Conservation (phyloP, 106 monocot genomes). For the Vanilla planifolia region DNA sequence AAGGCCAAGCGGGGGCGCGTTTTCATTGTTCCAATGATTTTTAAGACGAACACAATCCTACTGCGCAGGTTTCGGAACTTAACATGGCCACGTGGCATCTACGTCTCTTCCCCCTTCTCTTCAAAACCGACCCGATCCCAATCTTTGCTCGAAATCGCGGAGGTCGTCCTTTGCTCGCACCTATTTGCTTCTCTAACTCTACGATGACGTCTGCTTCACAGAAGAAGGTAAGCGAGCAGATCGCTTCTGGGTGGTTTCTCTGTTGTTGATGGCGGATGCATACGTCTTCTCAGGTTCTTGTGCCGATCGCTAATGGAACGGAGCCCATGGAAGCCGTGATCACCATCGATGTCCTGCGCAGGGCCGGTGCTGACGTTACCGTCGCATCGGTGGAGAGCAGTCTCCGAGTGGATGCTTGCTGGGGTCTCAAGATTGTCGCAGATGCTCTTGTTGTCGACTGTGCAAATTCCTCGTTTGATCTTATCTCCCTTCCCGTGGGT, state of each 20-base stretch:
- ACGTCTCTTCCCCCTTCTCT: conserved; percentile 8
- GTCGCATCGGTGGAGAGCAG: conserved; percentile 61
- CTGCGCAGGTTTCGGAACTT: too few species aligned
- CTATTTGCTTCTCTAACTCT: conserved; percentile 4
- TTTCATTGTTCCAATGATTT: too few species aligned
- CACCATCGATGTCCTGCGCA: conserved; percentile 72
- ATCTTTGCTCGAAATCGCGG: neutral
- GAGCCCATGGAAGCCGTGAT: conserved; percentile 97
- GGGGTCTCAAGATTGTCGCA: conserved; percentile 72
- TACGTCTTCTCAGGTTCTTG: conserved; percentile 39
- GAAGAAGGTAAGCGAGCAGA: conserved; percentile 1
- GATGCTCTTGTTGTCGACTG: conserved; percentile 63
- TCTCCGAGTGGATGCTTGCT: conserved; percentile 40
- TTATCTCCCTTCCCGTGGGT: conserved; percentile 36
- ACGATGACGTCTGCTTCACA: conserved; percentile 25
- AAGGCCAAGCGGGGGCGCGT: too few species aligned
- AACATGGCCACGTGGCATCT: conserved; percentile 41
- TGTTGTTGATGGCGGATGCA: neutral
- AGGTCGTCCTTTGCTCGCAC: neutral
- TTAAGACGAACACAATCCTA: too few species aligned
- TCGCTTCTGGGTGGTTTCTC: neutral
- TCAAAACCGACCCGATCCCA: conserved; percentile 9
- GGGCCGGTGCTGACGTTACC: conserved; percentile 79
- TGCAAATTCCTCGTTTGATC: conserved; percentile 34
- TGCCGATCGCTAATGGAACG: conserved; percentile 77